Evolutionary conservation across 1,284 basidiomycete genomes (phyloP).

Genomic region (Agroathelia rolfsii): DNA sequence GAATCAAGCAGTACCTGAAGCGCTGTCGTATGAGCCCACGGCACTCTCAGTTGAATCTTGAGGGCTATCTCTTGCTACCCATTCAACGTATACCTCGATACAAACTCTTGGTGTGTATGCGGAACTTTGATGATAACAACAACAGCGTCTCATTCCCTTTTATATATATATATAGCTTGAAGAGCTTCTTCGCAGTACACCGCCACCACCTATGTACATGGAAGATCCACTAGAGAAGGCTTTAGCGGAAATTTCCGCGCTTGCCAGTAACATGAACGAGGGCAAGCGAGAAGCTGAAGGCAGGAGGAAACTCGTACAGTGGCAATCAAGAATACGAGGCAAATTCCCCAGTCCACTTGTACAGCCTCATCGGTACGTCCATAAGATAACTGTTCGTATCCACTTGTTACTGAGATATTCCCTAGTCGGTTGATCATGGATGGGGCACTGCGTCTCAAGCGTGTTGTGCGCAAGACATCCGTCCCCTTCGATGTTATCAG

Average conservation of each 20-base stretch:
- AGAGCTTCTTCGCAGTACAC: slow-evolving; percentile 77
- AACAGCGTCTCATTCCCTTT: too few species aligned
- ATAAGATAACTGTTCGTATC: slow-evolving; percentile 2
- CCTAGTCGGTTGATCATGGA: slow-evolving; percentile 79
- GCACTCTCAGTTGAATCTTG: slow-evolving; percentile 94
- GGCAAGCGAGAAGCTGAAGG: slow-evolving; percentile 92
- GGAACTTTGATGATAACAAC: slow-evolving; percentile 5
- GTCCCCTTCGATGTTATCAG: slow-evolving; percentile 79
- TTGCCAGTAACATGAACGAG: slow-evolving; percentile 94
- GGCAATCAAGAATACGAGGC: slow-evolving; percentile 88
- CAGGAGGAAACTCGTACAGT: slow-evolving; percentile 77
- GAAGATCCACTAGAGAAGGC: slow-evolving; percentile 83
- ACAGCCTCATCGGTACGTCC: slow-evolving; percentile 82
- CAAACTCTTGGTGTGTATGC: slow-evolving; percentile 75
- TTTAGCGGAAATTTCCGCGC: slow-evolving; percentile 71
- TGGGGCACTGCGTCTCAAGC: slow-evolving; percentile 71
- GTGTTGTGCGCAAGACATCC: slow-evolving; percentile 83
- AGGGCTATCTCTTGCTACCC: slow-evolving; percentile 89
- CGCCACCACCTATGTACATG: slow-evolving; percentile 60
- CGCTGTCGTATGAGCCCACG: slow-evolving; percentile 75
- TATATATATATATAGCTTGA: slow-evolving; percentile 61
- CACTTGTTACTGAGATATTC: too few species aligned
- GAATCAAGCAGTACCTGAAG: slow-evolving; percentile 82
- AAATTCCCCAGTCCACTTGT: slow-evolving; percentile 93
- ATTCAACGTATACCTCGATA: slow-evolving; percentile 97